These are phyloP conservation scores for Amanita bisporigera DNA, from an alignment of 1,284 basidiomycete genomes.

Conservation along the genomic window DNA sequence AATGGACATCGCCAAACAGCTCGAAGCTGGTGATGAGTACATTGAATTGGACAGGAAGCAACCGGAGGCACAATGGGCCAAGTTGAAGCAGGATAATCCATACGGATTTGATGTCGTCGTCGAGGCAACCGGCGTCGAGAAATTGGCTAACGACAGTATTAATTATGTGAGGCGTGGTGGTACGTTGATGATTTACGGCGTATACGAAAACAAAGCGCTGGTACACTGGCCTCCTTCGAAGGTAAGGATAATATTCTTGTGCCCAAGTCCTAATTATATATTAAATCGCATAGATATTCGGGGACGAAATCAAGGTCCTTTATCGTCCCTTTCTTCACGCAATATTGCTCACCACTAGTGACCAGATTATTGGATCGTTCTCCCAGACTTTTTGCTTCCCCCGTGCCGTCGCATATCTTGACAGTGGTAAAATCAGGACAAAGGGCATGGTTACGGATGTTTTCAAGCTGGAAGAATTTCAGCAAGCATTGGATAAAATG, in stretches of 20 bases:
- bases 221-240: constrained; percentile 84
- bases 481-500: constrained; percentile 86
- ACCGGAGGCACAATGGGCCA: constrained; percentile 79
- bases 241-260: not conserved
- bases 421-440: constrained; percentile 80
- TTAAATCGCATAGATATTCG: constrained; percentile 61
- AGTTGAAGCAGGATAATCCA: constrained; percentile 79
- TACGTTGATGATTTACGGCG: constrained; percentile 74
- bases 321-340: not conserved
- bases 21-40: constrained; percentile 81
- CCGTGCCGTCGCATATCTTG: constrained; percentile 85
- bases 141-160: constrained; percentile 79
- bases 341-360: constrained; percentile 10
- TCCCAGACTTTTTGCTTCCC: constrained; percentile 88
- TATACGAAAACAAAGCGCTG: constrained; percentile 74
- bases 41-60: constrained; percentile 80
- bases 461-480: constrained; percentile 79
- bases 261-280: not conserved
- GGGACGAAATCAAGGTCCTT: constrained; percentile 78
- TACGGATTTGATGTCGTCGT: constrained; percentile 90
- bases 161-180: constrained; percentile 85
- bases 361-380: constrained; percentile 84
- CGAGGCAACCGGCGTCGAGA: constrained; percentile 86
- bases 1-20: constrained; percentile 78
- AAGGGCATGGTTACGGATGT: constrained; percentile 86